Percentiles rank a stretch among this genome's conserved stretches.
Evolutionary conservation across 768 basidiomycete genomes (phyloP).

Genomic region (Russula ochroleuca): DNA sequence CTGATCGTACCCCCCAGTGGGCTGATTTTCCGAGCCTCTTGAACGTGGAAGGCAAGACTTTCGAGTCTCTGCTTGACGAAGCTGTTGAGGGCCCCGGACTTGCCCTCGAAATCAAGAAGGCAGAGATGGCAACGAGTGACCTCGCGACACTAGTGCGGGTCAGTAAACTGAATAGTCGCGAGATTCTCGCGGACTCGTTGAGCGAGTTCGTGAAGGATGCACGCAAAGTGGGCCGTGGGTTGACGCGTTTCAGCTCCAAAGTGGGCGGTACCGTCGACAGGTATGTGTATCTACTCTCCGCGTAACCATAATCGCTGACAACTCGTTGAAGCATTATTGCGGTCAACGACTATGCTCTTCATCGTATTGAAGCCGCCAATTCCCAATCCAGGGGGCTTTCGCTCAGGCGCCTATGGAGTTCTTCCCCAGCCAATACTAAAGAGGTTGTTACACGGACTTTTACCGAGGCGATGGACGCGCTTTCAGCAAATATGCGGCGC

Average conservation of each 20-base stretch:
- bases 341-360: slow-evolving; percentile 66
- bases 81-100: slow-evolving; percentile 55
- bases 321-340: slow-evolving; percentile 54
- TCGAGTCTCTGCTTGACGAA: slow-evolving; percentile 60
- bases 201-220: slow-evolving; percentile 56
- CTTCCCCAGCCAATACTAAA: slow-evolving; percentile 33
- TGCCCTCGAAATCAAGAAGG: slow-evolving; percentile 66
- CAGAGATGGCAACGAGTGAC: slow-evolving; percentile 73
- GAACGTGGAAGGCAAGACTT: slow-evolving; percentile 54
- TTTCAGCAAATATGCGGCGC: slow-evolving; percentile 48
- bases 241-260: slow-evolving; percentile 60
- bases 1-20: slow-evolving; percentile 36
- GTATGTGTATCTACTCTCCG: slow-evolving; percentile 39
- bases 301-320: neutral
- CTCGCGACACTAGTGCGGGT: slow-evolving; percentile 56
- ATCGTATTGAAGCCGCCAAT: slow-evolving; percentile 44
- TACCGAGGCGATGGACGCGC: slow-evolving; percentile 55
- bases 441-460: slow-evolving; percentile 54
- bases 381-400: slow-evolving; percentile 32
- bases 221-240: slow-evolving; percentile 51
- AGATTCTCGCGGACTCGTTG: slow-evolving; percentile 51
- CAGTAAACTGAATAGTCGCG: slow-evolving; percentile 59
- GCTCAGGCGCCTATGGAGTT: slow-evolving; percentile 31
- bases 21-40: slow-evolving; percentile 61
- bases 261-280: slow-evolving; percentile 72